Percentiles rank a stretch among this genome's conserved stretches.
Evolutionary conservation across 148 eudicot genomes (phyloP).

Genomic region (Fagopyrum tataricum): DNA sequence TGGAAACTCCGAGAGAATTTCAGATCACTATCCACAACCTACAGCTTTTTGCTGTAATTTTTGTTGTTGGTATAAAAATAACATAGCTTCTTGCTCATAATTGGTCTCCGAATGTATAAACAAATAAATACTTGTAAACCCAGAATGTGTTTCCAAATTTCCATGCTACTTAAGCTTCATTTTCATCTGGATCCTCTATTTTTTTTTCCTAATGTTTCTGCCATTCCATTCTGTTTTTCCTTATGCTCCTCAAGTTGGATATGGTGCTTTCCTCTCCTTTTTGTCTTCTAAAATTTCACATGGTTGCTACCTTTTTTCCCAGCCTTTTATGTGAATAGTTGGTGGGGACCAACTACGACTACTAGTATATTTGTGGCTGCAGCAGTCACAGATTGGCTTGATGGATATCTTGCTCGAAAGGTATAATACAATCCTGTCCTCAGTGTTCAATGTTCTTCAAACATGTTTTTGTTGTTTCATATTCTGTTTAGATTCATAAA

Average conservation of each 20-base stretch:
- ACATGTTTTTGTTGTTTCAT: background rate
- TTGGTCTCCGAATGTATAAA: background rate
- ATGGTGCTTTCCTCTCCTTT: background rate
- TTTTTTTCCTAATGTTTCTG: background rate
- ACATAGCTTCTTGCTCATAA: background rate
- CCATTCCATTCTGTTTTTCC: background rate
- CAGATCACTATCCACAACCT: background rate
- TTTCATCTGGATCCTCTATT: background rate
- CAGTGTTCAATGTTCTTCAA: background rate
- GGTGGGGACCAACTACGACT: constrained; percentile 85
- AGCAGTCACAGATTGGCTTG: constrained; percentile 98
- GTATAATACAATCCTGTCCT: constrained; percentile 24
- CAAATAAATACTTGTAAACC: background rate
- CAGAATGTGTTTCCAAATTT: background rate
- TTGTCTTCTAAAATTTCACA: background rate
- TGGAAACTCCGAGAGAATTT: background rate
- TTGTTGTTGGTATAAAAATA: background rate
- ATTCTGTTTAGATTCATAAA: background rate
- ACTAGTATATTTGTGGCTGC: constrained; percentile 80
- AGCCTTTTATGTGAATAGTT: constrained; percentile 73
- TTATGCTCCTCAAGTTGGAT: background rate
- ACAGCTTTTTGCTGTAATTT: background rate
- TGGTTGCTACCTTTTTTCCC: constrained; percentile 11
- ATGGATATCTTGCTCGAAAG: constrained; percentile 94
- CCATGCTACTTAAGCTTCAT: background rate